Evolutionary conservation across 2,329 filamentous ascomycete genomes (phyloP).

Genomic region (Aspergillus thermomutatus): DNA sequence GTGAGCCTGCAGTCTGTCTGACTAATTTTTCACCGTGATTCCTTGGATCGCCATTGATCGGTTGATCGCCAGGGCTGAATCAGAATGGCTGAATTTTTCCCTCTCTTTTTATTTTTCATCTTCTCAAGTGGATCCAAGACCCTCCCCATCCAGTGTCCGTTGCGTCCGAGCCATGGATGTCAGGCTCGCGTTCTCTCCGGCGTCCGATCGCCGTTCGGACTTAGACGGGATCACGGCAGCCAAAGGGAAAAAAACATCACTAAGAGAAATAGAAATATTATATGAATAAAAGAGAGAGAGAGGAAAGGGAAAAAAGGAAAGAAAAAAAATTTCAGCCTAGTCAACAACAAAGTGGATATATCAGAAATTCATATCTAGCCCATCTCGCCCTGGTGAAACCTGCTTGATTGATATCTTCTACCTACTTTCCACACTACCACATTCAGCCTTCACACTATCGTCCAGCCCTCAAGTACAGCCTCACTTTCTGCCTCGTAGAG

Average conservation of each 20-base stretch:
- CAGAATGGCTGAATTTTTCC: constrained; percentile 9
- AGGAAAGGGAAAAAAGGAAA: constrained; percentile 11
- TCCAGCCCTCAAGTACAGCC: not conserved
- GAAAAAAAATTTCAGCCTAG: constrained; percentile 7
- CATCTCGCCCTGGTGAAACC: constrained; percentile 1
- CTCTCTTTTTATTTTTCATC: not conserved
- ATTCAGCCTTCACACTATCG: too few relatives aligned
- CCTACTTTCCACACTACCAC: not conserved
- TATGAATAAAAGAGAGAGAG: constrained; percentile 1
- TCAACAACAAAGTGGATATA: constrained; percentile 19
- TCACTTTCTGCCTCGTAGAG: not conserved
- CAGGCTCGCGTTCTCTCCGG: not conserved
- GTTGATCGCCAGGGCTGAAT: constrained; percentile 4
- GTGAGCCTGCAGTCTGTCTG: constrained; percentile 7
- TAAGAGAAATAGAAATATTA: constrained; percentile 3
- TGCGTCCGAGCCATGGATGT: not conserved
- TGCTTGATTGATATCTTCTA: constrained; percentile 7
- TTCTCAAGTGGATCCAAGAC: not conserved
- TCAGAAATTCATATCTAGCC: constrained; percentile 13
- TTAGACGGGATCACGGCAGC: constrained; percentile 8
- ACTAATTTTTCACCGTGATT: not conserved
- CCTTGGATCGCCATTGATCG: constrained; percentile 5
- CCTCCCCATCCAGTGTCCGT: not conserved
- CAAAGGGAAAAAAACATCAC: constrained; percentile 5
- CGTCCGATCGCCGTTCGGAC: constrained; percentile 13